Conservation (phyloP, 768 basidiomycete species). For the Trametes cingulata region DNA sequence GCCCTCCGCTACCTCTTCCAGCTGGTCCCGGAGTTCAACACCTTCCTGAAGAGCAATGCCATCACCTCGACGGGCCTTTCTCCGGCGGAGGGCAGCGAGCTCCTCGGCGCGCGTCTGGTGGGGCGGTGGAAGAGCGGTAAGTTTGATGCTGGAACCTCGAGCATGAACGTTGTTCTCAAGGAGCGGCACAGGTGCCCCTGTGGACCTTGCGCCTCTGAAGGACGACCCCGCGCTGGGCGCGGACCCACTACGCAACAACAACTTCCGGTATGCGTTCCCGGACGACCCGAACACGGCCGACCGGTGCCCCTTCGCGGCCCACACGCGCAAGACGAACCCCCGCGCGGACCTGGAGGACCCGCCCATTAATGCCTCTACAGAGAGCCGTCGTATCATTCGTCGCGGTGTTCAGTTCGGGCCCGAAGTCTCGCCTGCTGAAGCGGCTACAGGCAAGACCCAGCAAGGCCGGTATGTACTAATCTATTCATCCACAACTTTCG, state of each 20-base stretch:
- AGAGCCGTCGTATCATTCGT: conserved; percentile 43
- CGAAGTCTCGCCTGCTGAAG: conserved; percentile 46
- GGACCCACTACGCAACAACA: conserved; percentile 32
- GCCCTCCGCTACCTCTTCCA: conserved; percentile 36
- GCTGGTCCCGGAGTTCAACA: conserved; percentile 38
- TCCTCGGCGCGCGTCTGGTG: conserved; percentile 36
- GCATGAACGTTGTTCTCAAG: background rate
- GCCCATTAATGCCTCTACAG: background rate
- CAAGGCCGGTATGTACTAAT: conserved; percentile 35
- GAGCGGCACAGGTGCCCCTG: conserved; percentile 28
- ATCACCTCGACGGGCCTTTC: conserved; percentile 22
- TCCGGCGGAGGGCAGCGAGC: conserved; percentile 25
- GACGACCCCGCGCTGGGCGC: conserved; percentile 31
- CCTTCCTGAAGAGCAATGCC: conserved; percentile 29
- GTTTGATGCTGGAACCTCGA: background rate
- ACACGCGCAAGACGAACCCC: conserved; percentile 33
- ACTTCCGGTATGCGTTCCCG: conserved; percentile 30
- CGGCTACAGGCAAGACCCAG: conserved; percentile 37
- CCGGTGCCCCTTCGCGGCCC: conserved; percentile 35
- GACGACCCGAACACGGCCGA: conserved; percentile 26
- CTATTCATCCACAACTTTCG: conserved; percentile 42
- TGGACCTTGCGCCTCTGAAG: conserved; percentile 28
- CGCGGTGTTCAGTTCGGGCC: conserved; percentile 55
- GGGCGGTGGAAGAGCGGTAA: conserved; percentile 38
- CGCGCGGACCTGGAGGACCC: conserved; percentile 27